A percentile compares a stretch with the other conserved stretches of the same genome.
Evolutionary conservation across 495 filamentous ascomycete genomes (phyloP).

Genomic region (Neurospora sp.): DNA sequence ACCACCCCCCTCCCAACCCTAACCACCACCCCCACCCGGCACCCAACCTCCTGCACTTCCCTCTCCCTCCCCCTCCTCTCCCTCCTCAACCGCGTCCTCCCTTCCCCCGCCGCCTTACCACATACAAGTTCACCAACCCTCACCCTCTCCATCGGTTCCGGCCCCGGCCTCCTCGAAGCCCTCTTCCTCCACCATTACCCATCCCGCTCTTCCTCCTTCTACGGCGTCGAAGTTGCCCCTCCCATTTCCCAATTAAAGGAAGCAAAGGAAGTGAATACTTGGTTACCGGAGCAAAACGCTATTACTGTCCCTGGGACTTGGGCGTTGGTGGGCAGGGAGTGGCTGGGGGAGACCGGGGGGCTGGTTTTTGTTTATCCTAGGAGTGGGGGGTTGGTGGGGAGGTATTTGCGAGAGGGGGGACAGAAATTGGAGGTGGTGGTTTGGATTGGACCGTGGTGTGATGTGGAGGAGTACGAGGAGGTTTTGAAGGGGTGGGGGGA

Average conservation of each 20-base stretch:
- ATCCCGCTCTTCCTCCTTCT: conserved; percentile 2
- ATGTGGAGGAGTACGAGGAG: conserved; percentile 8
- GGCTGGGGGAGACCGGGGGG: neutral
- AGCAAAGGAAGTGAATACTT: conserved; percentile 9
- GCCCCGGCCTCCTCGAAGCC: conserved; percentile 19
- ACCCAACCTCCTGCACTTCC: conserved; percentile 13
- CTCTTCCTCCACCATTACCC: conserved; percentile 8
- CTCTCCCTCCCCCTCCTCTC: conserved; percentile 14
- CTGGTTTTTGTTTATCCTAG: conserved; percentile 18
- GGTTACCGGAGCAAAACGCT: conserved; percentile 7
- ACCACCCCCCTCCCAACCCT: conserved; percentile 1
- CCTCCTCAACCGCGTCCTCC: conserved; percentile 11
- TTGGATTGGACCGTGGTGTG: conserved; percentile 19
- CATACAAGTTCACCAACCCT: neutral
- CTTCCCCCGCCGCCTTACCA: conserved; percentile 1
- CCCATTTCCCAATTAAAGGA: neutral
- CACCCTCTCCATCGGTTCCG: conserved; percentile 15
- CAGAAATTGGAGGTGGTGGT: conserved; percentile 8
- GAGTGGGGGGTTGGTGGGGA: conserved; percentile 5
- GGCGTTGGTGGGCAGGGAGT: conserved; percentile 4
- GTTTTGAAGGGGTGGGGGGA: conserved; percentile 6
- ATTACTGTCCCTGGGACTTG: conserved; percentile 9
- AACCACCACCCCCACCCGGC: conserved; percentile 3
- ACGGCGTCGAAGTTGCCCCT: conserved; percentile 12
- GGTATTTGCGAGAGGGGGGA: conserved; percentile 6